A percentile compares a stretch with the other conserved stretches of the same genome.
Evolutionary conservation across 768 basidiomycete genomes (phyloP).

Genomic region (Scleroderma bovista): DNA sequence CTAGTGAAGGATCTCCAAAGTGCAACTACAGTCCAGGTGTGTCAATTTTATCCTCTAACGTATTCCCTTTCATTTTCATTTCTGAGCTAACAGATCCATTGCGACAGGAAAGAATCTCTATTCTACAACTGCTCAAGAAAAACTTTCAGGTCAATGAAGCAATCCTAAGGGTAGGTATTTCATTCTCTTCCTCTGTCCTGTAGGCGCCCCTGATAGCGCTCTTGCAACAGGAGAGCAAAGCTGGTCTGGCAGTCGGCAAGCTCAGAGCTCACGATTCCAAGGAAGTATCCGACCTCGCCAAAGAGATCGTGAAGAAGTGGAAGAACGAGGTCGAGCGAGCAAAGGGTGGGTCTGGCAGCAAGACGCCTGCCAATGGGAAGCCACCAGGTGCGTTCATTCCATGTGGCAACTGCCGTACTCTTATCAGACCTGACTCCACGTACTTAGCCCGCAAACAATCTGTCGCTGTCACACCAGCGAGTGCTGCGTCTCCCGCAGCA

Average conservation of each 20-base stretch:
- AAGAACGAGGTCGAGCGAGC: slow-evolving; percentile 80
- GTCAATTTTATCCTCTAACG: slow-evolving; percentile 31
- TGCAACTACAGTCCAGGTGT: slow-evolving; percentile 51
- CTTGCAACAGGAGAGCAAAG: slow-evolving; percentile 73
- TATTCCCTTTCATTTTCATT: slow-evolving; percentile 33
- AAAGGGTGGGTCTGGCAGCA: slow-evolving; percentile 30
- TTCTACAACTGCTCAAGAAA: slow-evolving; percentile 59
- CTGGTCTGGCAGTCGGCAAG: slow-evolving; percentile 89
- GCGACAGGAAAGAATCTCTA: slow-evolving; percentile 54
- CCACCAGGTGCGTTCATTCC: slow-evolving; percentile 33
- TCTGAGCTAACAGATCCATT: slow-evolving; percentile 16
- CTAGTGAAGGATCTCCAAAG: slow-evolving; percentile 76
- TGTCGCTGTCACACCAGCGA: slow-evolving; percentile 37
- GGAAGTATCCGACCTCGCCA: slow-evolving; percentile 75
- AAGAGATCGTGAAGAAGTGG: slow-evolving; percentile 91
- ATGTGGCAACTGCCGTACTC: neutral
- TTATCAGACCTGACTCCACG: neutral
- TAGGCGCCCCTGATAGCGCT: neutral
- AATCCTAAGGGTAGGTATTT: slow-evolving; percentile 61
- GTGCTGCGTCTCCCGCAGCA: slow-evolving; percentile 23
- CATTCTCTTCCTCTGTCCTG: neutral
- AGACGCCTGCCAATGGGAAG: slow-evolving; percentile 16
- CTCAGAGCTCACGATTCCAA: slow-evolving; percentile 68
- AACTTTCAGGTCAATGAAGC: slow-evolving; percentile 66
- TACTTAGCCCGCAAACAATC: slow-evolving; percentile 25